Evolutionary conservation across 2,329 filamentous ascomycete genomes (phyloP).

Genomic region (Fonsecaea monophora): DNA sequence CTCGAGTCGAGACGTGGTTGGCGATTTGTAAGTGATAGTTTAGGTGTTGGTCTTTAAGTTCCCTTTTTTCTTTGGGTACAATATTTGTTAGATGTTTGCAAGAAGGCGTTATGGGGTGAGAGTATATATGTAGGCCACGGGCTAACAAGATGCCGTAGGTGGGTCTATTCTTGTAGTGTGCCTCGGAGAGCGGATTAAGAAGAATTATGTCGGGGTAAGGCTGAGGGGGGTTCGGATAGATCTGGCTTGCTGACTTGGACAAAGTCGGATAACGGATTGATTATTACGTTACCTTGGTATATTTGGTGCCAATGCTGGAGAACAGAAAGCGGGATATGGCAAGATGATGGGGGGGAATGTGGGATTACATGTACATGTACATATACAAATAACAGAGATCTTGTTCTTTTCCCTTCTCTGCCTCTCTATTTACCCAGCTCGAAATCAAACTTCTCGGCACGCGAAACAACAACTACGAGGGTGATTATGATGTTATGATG

Average conservation of each 20-base stretch:
- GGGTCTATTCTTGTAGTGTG: not conserved
- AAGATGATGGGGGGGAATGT: not conserved
- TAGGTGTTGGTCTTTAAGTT: not conserved
- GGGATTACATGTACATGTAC: too few species aligned
- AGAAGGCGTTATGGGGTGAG: not conserved
- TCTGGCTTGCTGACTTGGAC: not conserved
- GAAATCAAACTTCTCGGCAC: not conserved
- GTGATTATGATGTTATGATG: too few species aligned
- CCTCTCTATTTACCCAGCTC: too few species aligned
- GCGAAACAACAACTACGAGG: not conserved
- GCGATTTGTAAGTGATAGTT: not conserved
- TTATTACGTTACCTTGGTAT: not conserved
- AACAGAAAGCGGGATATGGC: not conserved
- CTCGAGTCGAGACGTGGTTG: not conserved
- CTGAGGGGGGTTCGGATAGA: not conserved
- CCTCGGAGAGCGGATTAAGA: not conserved
- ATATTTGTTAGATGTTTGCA: not conserved
- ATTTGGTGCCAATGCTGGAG: not conserved
- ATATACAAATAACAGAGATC: too few species aligned
- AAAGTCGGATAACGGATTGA: not conserved
- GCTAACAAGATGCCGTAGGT: not conserved
- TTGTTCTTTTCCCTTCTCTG: not conserved
- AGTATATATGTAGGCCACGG: not conserved
- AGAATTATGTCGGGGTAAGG: conserved; percentile 1
- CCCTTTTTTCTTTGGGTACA: not conserved